Base-by-base conservation (phyloP, 176 grass and related monocot genomes). In the Poa pratensis region DNA sequence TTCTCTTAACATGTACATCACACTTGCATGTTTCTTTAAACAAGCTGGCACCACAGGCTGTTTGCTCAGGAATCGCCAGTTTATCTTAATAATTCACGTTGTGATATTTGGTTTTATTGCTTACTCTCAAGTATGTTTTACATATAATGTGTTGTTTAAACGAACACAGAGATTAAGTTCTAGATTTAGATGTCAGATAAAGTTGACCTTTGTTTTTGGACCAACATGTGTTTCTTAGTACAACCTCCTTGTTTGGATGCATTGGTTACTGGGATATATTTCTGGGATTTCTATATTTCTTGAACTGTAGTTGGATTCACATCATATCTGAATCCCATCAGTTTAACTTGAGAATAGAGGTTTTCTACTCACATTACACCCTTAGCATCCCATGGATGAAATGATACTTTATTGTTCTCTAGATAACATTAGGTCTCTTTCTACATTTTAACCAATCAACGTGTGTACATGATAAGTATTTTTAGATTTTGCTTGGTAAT, bases 1-100 rank as follows among this genome's bases (percentile, higher is more conserved):
- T 71, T 72, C 67, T 42, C 68, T 42, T 43, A n/a, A n/a, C 39
- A 43, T 43, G 66, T 69, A 63, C 60, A 69, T 18, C 40, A 39
- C 19, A 69, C 35, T 69, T 37, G 17, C 66, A 40, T 20, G 19
- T 16, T 69, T 69, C 66, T 69, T 19, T 11, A 8, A 69, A 40
- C 34, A 40, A 69, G 35, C 67, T 69, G 35, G 12, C 35, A 69
- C 35, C 39, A 69, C 66, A 39, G 6, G 65, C 32, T 58, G 20
- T 58, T n/a, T 58, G 54, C 54, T 40, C 37, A 58, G 30, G 30
- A 59, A 59, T 24, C 3, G 57, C 20, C n/a, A 23, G 12, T 11
- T 59, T 55, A 0, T 55, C 9, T 59, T 59, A 11, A 59, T 18
- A 23, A 59, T 11, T 59, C 20, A 59, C 18, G 57, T 59, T 59